Base-by-base conservation (phyloP, 1,139 yeast species). In the Lodderomyces parapsilosis region DNA sequence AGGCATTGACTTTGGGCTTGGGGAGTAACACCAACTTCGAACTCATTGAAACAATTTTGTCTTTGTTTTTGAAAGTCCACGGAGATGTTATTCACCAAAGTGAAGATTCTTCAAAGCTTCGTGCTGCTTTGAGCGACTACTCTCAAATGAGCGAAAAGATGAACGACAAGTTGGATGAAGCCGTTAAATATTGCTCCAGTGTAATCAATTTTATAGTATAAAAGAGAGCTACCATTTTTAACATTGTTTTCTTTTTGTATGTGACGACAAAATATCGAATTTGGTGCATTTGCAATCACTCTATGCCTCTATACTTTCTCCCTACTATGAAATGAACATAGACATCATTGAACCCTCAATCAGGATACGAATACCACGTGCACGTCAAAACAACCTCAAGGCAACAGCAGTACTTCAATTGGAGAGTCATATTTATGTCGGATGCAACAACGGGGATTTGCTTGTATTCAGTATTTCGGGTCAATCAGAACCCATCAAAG, bases 141-240 rank as follows among this genome's bases (percentile, higher is more conserved):
- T 83, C 81, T 50, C 54, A 58, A 14, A 38, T 42, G 1, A 84
- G 81, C 51, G 53, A 58, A 18, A 53, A 49, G 0, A 76, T 72
- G 43, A 70, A 74, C 34, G 69, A 68, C 10, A 71, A 74, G 24
- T 62, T 93, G 56, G 96, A 89, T 53, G 79, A 77, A 25, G 65
- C 88, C 47, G 80, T 82, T 23, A 87, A 90, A 58, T 90, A 84
- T 64, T 88, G 96, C 60, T 74, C 94, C 1, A 94, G 96, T 48
- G 91, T 91, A 9, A 68, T 88, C 35, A 77, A 73, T 51, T 84
- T 87, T 55, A 69, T 90, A 39, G 45, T 45, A 39, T 56, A 55
- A 42, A 24, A 28, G n/a, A n/a, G 5, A 30, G 33, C 33, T 30
- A 30, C 33, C 33, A 15, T 15, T 30, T 30, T 13, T 27, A 27